Conservation (phyloP, 345 rosid genomes). For the Theobroma cacao region DNA sequence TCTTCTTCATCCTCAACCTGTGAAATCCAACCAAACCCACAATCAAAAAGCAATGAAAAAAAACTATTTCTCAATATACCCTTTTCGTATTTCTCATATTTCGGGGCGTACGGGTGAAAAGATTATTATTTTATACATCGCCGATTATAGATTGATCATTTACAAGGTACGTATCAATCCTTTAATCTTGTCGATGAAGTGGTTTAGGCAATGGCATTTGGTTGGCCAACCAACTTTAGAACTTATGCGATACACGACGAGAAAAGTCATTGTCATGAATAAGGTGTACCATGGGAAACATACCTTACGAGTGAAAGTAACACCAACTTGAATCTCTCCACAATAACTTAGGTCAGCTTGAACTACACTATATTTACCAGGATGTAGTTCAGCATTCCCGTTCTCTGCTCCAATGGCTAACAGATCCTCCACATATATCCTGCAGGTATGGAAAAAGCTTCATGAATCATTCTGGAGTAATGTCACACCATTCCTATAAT, state of each 20-base stretch:
- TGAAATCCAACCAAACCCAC: no score
- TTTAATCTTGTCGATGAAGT: no score
- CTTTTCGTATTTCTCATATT: no score
- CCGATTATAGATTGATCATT: not conserved
- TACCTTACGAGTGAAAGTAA: constrained; percentile 50
- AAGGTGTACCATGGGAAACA: not conserved
- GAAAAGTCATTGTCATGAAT: not conserved
- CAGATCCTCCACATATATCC: constrained; percentile 73
- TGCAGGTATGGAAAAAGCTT: constrained; percentile 8
- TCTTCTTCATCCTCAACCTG: no score
- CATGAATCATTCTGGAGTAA: not conserved
- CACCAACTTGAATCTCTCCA: constrained; percentile 75
- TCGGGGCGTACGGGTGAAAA: no score
- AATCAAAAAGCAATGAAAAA: no score
- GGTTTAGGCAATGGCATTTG: not conserved
- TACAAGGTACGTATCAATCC: not conserved
- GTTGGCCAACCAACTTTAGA: not conserved
- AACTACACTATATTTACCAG: constrained; percentile 58
- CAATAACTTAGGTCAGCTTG: constrained; percentile 37
- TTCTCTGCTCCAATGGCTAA: constrained; percentile 73
- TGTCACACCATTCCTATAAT: not conserved
- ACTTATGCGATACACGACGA: not conserved
- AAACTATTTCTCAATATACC: no score
- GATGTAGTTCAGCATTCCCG: constrained; percentile 57
- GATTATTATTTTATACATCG: no score